Percentiles rank a stretch among this genome's conserved stretches.
Conservation (phyloP, 2,329 filamentous ascomycete species). For the Basipetospora chlamydospora region DNA sequence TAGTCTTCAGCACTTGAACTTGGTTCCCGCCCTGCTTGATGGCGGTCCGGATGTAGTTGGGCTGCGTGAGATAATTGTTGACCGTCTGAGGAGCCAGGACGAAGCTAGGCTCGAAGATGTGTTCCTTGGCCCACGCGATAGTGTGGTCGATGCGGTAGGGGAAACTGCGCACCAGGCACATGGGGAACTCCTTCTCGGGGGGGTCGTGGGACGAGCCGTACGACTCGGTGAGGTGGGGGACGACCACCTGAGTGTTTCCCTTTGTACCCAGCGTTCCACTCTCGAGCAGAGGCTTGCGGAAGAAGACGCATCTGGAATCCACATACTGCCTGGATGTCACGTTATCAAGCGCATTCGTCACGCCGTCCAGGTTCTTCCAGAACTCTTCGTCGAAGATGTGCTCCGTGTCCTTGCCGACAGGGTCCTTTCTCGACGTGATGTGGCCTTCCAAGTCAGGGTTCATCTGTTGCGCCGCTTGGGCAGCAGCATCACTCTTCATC, state of each 20-base stretch:
- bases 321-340: constrained; percentile 95
- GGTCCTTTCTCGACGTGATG: constrained; percentile 73
- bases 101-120: constrained; percentile 82
- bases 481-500: constrained; percentile 92
- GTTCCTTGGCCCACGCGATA: constrained; percentile 91
- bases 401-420: constrained; percentile 84
- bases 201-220: constrained; percentile 93
- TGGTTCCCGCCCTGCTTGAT: constrained; percentile 91
- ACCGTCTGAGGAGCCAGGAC: constrained; percentile 87
- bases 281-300: constrained; percentile 91
- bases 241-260: constrained; percentile 92
- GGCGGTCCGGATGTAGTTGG: constrained; percentile 75
- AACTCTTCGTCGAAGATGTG: constrained; percentile 88
- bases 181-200: constrained; percentile 95
- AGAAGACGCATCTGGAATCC: constrained; percentile 91
- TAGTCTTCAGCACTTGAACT: constrained; percentile 80
- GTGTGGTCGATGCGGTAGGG: constrained; percentile 98
- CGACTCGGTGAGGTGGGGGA: constrained; percentile 84
- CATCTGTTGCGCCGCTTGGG: constrained; percentile 82
- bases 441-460: constrained; percentile 84
- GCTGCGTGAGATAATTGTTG: constrained; percentile 83
- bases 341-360: constrained; percentile 95
- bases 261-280: constrained; percentile 98
- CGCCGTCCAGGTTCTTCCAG: constrained; percentile 74
- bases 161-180: constrained; percentile 96